Base-by-base conservation (phyloP, 768 basidiomycete species). In the Psilocybe sp. region DNA sequence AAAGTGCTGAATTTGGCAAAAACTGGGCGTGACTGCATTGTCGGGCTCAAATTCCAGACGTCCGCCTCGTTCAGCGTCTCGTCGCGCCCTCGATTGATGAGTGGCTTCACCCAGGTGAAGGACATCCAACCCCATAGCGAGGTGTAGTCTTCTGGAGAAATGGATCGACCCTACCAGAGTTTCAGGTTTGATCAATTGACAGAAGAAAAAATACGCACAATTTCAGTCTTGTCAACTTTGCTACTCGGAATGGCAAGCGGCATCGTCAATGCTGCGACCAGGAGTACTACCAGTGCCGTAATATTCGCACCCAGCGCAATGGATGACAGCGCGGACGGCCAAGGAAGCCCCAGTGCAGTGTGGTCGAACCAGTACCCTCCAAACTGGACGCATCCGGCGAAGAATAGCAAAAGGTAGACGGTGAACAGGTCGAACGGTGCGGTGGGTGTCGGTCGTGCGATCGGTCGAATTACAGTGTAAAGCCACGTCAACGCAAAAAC, bases 101-200 rank as follows among this genome's bases (percentile, higher is more conserved):
- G 73, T 2, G 86, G 87, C 40, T 80, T 75, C 28, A 90, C 72
- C 87, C 89, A 92, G 33, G 60, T 68, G 57, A 89, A 90, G 1
- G 85, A 80, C 0, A 81, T 66, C 89, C 89, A 90, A 36, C 78
- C 77, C 69, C 78, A 80, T 12, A 92, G 72, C 1, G 82, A 70
- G 0, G 84, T 82, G 59, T 90, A 91, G 56, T 92, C 89, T 60
- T 92, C 90, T 0, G 83, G 86, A 2, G 81, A 78, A n/a, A 84
- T 66, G 3, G 74, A 66, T 14, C 61, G 60, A 6, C 82, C 83
- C 84, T 85, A 36, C 5, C 28, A 16, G 33, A 20, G 36, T 38
- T 4, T 23, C 46, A 47, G 36, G 53, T 41, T 41, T 15, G 2
- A 18, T 9, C 19, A 33, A 34, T 14, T 20, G 16, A 12, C 7